Conservation (phyloP, 2,329 filamentous ascomycete species). For the Penicillium glabrum region DNA sequence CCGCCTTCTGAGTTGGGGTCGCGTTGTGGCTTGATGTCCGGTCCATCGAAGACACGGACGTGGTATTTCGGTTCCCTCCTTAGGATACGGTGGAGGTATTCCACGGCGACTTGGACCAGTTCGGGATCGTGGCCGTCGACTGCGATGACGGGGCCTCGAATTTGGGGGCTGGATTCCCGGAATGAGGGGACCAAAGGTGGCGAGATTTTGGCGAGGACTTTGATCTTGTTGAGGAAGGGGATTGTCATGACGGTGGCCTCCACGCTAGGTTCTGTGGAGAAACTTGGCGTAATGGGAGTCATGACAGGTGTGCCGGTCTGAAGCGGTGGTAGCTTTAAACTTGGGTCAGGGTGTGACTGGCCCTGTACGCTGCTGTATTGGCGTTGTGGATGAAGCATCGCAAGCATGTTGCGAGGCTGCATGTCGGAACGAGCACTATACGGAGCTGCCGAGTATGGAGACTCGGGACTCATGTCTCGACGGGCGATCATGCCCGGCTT, state of each 20-base stretch:
- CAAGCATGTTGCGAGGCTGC: constrained; percentile 34
- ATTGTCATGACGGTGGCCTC: constrained; percentile 75
- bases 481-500: constrained; percentile 37
- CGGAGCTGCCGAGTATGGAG: constrained; percentile 44
- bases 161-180: constrained; percentile 31
- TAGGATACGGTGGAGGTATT: constrained; percentile 59
- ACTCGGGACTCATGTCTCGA: constrained; percentile 37
- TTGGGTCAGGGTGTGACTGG: constrained; percentile 47
- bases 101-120: constrained; percentile 65
- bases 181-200: constrained; percentile 57
- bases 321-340: constrained; percentile 55
- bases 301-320: constrained; percentile 41
- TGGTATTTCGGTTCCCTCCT: constrained; percentile 53
- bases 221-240: constrained; percentile 72
- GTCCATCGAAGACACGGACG: constrained; percentile 52
- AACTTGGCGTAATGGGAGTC: constrained; percentile 27
- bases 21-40: constrained; percentile 28
- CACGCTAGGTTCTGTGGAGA: constrained; percentile 47
- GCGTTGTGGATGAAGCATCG: constrained; percentile 59
- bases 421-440: constrained; percentile 46
- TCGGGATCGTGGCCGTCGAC: constrained; percentile 72
- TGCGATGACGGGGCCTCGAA: constrained; percentile 77
- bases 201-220: constrained; percentile 72
- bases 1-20: constrained; percentile 23
- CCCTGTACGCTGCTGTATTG: constrained; percentile 31